Base-by-base conservation (phyloP, 495 filamentous ascomycete genomes). In the Stereocaulon alpinum region DNA sequence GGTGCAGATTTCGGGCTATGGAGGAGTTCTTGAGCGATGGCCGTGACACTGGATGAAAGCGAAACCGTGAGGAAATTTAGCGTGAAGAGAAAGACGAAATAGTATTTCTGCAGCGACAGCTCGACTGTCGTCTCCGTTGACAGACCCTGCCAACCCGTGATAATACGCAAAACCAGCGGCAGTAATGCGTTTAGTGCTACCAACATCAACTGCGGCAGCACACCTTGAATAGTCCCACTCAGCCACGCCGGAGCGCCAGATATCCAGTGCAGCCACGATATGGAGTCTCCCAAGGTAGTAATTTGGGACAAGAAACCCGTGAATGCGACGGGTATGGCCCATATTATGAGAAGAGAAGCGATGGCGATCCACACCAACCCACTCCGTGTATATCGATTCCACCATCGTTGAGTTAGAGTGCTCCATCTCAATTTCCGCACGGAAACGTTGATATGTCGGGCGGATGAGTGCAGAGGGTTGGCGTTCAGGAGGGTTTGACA, bases 41-140 rank as follows among this genome's bases (percentile, higher is more conserved):
- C 67, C 40, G 74, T 70, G 32, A 73, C 67, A 40, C 66, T 62
- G 3, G 71, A 73, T 6, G 87, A 77, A 48, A 92, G 77, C 32
- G 85, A 85, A 42, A 89, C 86, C 44, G 91, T 80, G 32, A 92
- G 72, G 71, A 91, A 91, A 37, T 89, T 79, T 66, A 89, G 85
- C 42, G 88, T 77, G 71, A 89, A 91, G 4, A 91, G 76, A 70
- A 92, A 91, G 32, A 76, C 69, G 68, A 91, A 92, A 69, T 88
- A 92, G 71, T 85, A 89, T 43, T 77, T 79, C 69, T 91, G 86
- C 3, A 90, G n/a, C 2, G 22, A 27, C 1, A 60, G 48, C 20
- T 60, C 42, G 18, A 60, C 32, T 2, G 15, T 22, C 11, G 9
- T 40, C 1, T 44, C 14, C 20, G 40, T 55, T 4, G 18, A 12